phyloP scores from a whole-genome alignment of 2,329 filamentous ascomycete species.

The Ambrosiella cleistominuta region DNA sequence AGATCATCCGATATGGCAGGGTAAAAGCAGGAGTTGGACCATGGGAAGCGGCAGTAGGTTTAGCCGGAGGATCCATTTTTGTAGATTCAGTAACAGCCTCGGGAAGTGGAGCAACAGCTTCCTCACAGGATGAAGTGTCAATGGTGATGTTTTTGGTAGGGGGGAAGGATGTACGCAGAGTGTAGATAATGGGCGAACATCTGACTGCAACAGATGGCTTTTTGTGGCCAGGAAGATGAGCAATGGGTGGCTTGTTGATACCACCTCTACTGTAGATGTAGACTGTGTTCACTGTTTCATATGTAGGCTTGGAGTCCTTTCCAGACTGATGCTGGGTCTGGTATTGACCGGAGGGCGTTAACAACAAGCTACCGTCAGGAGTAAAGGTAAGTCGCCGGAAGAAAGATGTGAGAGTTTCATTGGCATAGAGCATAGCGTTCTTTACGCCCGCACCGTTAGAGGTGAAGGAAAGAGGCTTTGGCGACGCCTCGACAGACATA shows the following conservation, averaged over 20 bases:
- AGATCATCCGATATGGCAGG: slow-evolving; percentile 83
- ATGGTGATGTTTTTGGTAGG: slow-evolving; percentile 81
- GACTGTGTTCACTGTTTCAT: slow-evolving; percentile 89
- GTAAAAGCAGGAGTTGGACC: slow-evolving; percentile 58
- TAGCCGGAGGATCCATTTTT: slow-evolving; percentile 71
- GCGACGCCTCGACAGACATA: slow-evolving; percentile 67
- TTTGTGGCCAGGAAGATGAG: slow-evolving; percentile 90
- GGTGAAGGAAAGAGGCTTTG: slow-evolving; percentile 49
- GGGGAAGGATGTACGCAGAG: slow-evolving; percentile 48
- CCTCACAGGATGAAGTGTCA: slow-evolving; percentile 77
- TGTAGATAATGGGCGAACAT: slow-evolving; percentile 83
- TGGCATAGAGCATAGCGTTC: slow-evolving; percentile 84
- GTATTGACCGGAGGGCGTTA: slow-evolving; percentile 91
- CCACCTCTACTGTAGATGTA: slow-evolving; percentile 95
- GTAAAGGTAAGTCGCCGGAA: slow-evolving; percentile 88
- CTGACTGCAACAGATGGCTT: slow-evolving; percentile 93
- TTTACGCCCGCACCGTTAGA: slow-evolving; percentile 45
- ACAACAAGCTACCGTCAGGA: slow-evolving; percentile 79
- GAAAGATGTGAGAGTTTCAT: slow-evolving; percentile 93
- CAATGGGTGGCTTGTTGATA: slow-evolving; percentile 89
- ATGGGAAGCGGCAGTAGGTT: slow-evolving; percentile 35
- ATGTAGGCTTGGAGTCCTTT: slow-evolving; percentile 53
- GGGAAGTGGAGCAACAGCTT: slow-evolving; percentile 65
- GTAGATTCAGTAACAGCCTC: slow-evolving; percentile 37
- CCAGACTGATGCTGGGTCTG: slow-evolving; percentile 55